Percentiles rank a stretch among this genome's conserved stretches.
Evolutionary conservation across 495 filamentous ascomycete genomes (phyloP).

Genomic region (Trichocladium antarcticum): DNA sequence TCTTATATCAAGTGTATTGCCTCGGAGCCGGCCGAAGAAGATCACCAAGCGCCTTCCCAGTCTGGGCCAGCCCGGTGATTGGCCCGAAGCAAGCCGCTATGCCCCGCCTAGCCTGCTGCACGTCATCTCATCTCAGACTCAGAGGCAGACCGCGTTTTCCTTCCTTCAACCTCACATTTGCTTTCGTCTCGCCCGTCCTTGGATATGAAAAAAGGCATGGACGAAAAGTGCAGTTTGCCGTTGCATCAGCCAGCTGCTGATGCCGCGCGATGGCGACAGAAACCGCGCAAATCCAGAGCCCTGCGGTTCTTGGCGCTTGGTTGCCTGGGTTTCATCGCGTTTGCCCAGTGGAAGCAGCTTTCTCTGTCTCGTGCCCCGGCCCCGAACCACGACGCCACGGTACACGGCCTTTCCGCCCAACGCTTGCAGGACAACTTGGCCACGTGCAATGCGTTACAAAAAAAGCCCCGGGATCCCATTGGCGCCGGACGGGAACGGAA

Average conservation of each 20-base stretch:
- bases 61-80: too few species aligned
- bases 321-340: slow-evolving; percentile 36
- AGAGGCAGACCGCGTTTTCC: too few species aligned
- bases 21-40: too few species aligned
- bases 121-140: too few species aligned
- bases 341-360: slow-evolving; percentile 39
- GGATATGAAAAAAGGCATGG: slow-evolving; percentile 12
- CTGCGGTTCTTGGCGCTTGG: slow-evolving; percentile 27
- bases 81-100: too few species aligned
- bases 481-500: slow-evolving; percentile 38
- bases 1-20: too few species aligned
- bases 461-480: slow-evolving; percentile 34
- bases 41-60: too few species aligned
- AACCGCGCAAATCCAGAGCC: slow-evolving; percentile 26
- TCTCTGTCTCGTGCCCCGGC: slow-evolving; percentile 2
- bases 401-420: slow-evolving; percentile 27
- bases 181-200: too few species aligned
- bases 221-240: slow-evolving; percentile 18
- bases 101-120: too few species aligned
- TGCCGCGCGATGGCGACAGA: slow-evolving; percentile 12
- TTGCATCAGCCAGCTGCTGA: slow-evolving; percentile 11
- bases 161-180: too few species aligned
- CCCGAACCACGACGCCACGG: slow-evolving; percentile 9
- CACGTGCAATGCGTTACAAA: slow-evolving; percentile 30
- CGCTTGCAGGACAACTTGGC: slow-evolving; percentile 31